These are phyloP conservation scores for Pichia kluyveri DNA, from an alignment of 805 yeast genomes.

Conservation along the genomic window DNA sequence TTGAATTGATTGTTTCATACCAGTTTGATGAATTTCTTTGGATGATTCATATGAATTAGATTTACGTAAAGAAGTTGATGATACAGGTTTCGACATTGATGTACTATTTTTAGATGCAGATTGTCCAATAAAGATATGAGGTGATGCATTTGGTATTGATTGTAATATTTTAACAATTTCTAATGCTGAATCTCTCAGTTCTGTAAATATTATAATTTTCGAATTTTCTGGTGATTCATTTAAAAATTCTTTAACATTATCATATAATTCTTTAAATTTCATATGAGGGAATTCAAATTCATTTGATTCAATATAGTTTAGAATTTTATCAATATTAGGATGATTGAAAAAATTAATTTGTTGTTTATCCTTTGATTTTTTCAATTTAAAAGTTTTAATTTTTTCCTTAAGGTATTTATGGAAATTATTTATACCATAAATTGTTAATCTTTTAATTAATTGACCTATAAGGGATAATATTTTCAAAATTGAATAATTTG, in stretches of 20 bases:
- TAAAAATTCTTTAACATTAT: constrained; percentile 41
- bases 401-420: constrained; percentile 57
- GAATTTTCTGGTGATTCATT: constrained; percentile 34
- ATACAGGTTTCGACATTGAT: constrained; percentile 10
- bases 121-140: constrained; percentile 93
- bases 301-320: constrained; percentile 20
- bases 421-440: constrained; percentile 79
- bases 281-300: constrained; percentile 46
- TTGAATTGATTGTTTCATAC: constrained; percentile 88
- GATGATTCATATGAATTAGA: constrained; percentile 40
- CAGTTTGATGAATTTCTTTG: constrained; percentile 66
- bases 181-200: constrained; percentile 80
- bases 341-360: neutral
- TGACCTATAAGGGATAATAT: constrained; percentile 66
- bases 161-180: constrained; percentile 71
- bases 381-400: constrained; percentile 44
- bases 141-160: constrained; percentile 30
- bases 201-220: constrained; percentile 80
- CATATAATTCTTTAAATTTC: constrained; percentile 52
- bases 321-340: constrained; percentile 9
- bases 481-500: constrained; percentile 51
- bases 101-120: constrained; percentile 57
- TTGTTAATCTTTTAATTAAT: constrained; percentile 55
- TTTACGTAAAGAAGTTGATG: constrained; percentile 18
- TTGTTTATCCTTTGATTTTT: constrained; percentile 29